Evolutionary conservation across 2,329 filamentous ascomycete genomes (phyloP).

Genomic region (Ascochyta fabae): DNA sequence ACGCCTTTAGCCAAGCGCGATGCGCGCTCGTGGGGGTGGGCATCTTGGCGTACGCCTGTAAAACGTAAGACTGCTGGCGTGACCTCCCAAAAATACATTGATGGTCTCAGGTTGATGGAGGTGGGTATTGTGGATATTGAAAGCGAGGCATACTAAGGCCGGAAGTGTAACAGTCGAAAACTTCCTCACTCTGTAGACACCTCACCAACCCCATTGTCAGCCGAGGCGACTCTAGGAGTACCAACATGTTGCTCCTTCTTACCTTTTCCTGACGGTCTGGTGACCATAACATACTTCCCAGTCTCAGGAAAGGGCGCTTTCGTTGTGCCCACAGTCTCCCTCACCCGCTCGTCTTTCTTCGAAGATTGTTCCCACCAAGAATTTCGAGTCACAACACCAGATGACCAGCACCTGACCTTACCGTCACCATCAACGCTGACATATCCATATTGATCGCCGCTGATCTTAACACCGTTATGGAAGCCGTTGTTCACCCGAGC

Average conservation of each 20-base stretch:
- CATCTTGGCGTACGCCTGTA: conserved; percentile 1
- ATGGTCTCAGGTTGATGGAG: no score
- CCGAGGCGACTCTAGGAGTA: neutral
- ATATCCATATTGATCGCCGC: conserved; percentile 23
- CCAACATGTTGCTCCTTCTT: neutral
- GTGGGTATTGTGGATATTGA: no score
- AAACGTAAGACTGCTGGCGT: neutral
- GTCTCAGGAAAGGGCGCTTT: conserved; percentile 22
- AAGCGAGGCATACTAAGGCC: no score
- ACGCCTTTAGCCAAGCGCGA: conserved; percentile 35
- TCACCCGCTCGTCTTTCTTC: neutral
- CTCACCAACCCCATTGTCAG: neutral
- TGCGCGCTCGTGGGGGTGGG: conserved; percentile 10
- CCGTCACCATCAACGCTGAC: conserved; percentile 35
- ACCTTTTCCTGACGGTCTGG: conserved; percentile 8
- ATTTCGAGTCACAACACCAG: conserved; percentile 5
- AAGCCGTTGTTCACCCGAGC: conserved; percentile 19
- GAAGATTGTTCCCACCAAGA: conserved; percentile 27
- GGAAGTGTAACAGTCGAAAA: no score
- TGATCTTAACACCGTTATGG: conserved; percentile 20
- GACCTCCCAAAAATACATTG: no score
- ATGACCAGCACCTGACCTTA: conserved; percentile 32
- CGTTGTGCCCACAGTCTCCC: neutral
- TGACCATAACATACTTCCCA: conserved; percentile 30
- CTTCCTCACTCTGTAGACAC: no score